Conservation (phyloP, 805 yeast genomes). For the Pichia sporocuriosa region DNA sequence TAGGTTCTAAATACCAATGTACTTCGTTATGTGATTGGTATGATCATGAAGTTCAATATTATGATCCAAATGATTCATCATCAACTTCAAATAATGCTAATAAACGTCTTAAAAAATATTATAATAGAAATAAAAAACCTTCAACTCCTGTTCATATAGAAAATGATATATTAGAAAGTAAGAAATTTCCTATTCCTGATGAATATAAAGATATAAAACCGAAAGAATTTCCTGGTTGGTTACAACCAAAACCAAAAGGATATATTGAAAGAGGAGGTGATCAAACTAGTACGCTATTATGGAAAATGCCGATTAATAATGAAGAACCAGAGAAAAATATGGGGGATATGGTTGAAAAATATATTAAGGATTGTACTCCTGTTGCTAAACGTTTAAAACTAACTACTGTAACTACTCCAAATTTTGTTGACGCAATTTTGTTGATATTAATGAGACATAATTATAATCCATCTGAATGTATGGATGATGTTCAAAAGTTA, state of each 20-base stretch:
- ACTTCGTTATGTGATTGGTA: constrained; percentile 59
- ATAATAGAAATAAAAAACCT: constrained; percentile 21
- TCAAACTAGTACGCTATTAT: constrained; percentile 55
- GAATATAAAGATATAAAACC: constrained; percentile 36
- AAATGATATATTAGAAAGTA: constrained; percentile 11
- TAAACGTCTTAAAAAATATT: constrained; percentile 18
- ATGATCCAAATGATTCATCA: constrained; percentile 32
- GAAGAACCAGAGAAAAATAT: constrained; percentile 7
- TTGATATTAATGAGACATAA: constrained; percentile 43
- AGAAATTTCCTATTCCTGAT: constrained; percentile 35
- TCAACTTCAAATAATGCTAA: constrained; percentile 17
- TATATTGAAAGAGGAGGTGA: constrained; percentile 81
- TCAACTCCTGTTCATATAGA: constrained; percentile 16
- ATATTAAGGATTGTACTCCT: constrained; percentile 46
- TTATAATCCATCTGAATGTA: constrained; percentile 48
- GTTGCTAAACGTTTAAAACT: constrained; percentile 52
- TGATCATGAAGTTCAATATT: constrained; percentile 60
- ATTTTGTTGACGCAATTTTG: constrained; percentile 72
- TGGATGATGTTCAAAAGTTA: constrained; percentile 37
- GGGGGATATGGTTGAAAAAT: constrained; percentile 36
- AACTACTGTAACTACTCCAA: constrained; percentile 55
- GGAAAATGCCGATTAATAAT: constrained; percentile 43
- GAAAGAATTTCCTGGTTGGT: constrained; percentile 61
- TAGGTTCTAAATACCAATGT: constrained; percentile 71
- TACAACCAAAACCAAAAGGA: constrained; percentile 72